phyloP scores from a whole-genome alignment of 2,329 filamentous ascomycete species.

The Talaromyces sp. region DNA sequence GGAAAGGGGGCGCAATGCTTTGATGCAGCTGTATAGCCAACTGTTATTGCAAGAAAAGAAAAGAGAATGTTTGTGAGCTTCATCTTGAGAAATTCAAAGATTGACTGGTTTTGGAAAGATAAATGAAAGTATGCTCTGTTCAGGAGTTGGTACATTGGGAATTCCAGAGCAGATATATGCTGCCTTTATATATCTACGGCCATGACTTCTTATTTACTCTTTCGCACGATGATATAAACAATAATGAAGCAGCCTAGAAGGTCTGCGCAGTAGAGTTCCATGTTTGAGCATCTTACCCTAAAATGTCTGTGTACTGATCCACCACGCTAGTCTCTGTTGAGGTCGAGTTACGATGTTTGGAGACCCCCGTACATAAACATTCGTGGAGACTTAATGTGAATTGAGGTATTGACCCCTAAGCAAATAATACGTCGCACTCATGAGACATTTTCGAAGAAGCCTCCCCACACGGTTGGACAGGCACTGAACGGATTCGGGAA shows the following conservation, averaged over 20 bases:
- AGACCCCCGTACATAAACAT: too few relatives aligned
- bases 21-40: not conserved
- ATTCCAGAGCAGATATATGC: too few relatives aligned
- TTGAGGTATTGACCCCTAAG: not conserved
- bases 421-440: not conserved
- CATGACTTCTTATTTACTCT: not conserved
- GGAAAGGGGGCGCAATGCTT: slow-evolving; percentile 16
- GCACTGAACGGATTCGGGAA: not conserved
- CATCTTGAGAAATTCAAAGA: not conserved
- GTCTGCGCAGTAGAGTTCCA: not conserved
- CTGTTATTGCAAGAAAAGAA: not conserved
- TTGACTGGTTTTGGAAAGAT: not conserved
- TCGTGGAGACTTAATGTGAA: too few relatives aligned
- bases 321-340: slow-evolving; percentile 1
- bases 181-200: not conserved
- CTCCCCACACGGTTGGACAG: not conserved
- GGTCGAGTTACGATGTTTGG: not conserved
- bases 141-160: not conserved
- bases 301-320: not conserved
- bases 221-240: not conserved
- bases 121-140: not conserved
- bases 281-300: slow-evolving; percentile 8
- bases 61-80: not conserved
- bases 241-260: slow-evolving; percentile 2
- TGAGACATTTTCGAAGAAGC: not conserved